phyloP scores from a whole-genome alignment of 2,329 filamentous ascomycete species.

The Cladosporium sp. region DNA sequence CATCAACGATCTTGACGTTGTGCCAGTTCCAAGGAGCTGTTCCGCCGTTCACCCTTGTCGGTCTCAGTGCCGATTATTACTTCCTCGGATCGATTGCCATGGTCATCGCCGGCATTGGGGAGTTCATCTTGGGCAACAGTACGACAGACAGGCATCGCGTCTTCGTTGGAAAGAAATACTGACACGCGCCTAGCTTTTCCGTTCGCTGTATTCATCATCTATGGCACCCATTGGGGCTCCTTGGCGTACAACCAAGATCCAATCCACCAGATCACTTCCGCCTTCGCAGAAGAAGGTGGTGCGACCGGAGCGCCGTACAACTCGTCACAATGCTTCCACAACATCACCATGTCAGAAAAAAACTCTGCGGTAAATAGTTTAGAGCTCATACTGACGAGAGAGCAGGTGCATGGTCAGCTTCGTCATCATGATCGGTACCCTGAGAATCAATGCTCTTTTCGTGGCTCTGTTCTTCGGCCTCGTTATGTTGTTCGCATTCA shows the following conservation, averaged over 20 bases:
- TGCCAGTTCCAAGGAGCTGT: conserved; percentile 20
- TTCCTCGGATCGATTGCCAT: conserved; percentile 26
- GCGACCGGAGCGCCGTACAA: conserved; percentile 19
- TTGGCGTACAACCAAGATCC: conserved; percentile 26
- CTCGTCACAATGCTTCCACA: conserved; percentile 26
- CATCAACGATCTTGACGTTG: conserved; percentile 25
- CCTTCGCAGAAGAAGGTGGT: conserved; percentile 16
- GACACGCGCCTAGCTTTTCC: conserved; percentile 18
- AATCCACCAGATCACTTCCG: conserved; percentile 17
- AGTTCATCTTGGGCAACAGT: conserved; percentile 29
- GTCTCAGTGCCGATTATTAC: conserved; percentile 26
- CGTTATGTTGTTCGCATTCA: conserved; percentile 24
- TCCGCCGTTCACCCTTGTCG: conserved; percentile 19
- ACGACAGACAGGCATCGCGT: conserved; percentile 3
- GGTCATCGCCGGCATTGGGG: conserved; percentile 24
- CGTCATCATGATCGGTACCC: conserved; percentile 22
- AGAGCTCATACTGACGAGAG: background rate
- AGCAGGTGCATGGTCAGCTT: conserved; percentile 25
- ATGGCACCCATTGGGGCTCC: conserved; percentile 25
- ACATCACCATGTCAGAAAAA: conserved; percentile 21
- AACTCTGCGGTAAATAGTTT: background rate
- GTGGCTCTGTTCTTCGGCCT: conserved; percentile 25
- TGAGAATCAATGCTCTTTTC: conserved; percentile 26
- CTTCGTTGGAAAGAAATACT: too few relatives aligned
- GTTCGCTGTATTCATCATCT: conserved; percentile 27